These are phyloP conservation scores for Paecilomyces niveus DNA, from an alignment of 2,329 filamentous ascomycete genomes.

Conservation along the genomic window DNA sequence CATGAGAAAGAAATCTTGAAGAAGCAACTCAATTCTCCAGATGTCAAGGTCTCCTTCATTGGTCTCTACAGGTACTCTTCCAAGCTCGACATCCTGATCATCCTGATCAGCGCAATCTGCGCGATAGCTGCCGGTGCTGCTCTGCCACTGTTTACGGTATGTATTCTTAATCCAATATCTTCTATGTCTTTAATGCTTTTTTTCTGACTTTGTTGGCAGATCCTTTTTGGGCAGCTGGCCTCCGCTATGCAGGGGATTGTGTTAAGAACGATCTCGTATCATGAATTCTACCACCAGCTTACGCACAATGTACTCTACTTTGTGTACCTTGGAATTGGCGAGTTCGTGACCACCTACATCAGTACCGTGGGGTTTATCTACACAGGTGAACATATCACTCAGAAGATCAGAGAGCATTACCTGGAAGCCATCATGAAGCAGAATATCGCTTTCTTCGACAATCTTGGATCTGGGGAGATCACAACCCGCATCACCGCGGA, in stretches of 20 bases:
- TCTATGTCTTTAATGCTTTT: background rate
- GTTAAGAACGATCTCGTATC: slow-evolving; percentile 38
- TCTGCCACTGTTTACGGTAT: slow-evolving; percentile 69
- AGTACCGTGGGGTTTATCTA: slow-evolving; percentile 87
- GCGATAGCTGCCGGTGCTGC: slow-evolving; percentile 68
- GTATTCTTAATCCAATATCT: slow-evolving; percentile 5
- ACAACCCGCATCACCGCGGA: slow-evolving; percentile 92
- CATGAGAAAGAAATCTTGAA: slow-evolving; percentile 62
- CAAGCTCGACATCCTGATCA: slow-evolving; percentile 56
- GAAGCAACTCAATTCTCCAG: slow-evolving; percentile 59
- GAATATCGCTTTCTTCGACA: slow-evolving; percentile 91
- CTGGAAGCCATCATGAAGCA: slow-evolving; percentile 76
- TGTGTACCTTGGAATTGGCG: slow-evolving; percentile 73
- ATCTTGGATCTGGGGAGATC: slow-evolving; percentile 84
- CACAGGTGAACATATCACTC: slow-evolving; percentile 69
- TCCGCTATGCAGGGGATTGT: slow-evolving; percentile 63
- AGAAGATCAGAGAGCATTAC: slow-evolving; percentile 75
- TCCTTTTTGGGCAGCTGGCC: slow-evolving; percentile 69
- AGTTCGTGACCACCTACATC: slow-evolving; percentile 72
- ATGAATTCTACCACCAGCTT: slow-evolving; percentile 55
- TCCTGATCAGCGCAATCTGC: slow-evolving; percentile 54
- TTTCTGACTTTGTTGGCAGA: slow-evolving; percentile 19
- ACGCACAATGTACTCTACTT: slow-evolving; percentile 68
- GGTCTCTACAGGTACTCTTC: slow-evolving; percentile 66
- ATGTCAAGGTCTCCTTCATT: slow-evolving; percentile 56